These are phyloP conservation scores for Fusarium poae DNA, from an alignment of 2,329 filamentous ascomycete genomes.

Conservation along the genomic window DNA sequence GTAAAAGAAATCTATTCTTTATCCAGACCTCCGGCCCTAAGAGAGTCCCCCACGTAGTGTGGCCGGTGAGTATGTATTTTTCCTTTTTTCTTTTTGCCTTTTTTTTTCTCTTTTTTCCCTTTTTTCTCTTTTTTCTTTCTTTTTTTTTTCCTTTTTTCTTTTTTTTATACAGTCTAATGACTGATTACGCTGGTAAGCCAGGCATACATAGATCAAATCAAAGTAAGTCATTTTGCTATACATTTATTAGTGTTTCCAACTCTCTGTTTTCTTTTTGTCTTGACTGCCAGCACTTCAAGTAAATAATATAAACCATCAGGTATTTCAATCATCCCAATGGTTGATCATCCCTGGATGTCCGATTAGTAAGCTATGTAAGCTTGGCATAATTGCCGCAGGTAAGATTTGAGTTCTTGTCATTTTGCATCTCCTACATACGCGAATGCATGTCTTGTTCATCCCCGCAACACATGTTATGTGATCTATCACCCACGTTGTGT, in stretches of 20 bases:
- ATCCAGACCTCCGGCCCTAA: not conserved
- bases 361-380: not conserved
- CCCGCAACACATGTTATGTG: rapidly evolving
- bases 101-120: too few species aligned
- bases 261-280: not conserved
- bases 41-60: not conserved
- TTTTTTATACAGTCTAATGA: not conserved
- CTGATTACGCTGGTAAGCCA: too few species aligned
- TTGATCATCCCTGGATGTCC: too few species aligned
- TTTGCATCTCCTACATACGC: not conserved
- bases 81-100: too few species aligned
- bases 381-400: not conserved
- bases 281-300: not conserved
- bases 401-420: not conserved
- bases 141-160: too few species aligned
- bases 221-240: not conserved
- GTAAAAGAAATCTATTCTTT: not conserved
- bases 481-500: rapidly evolving
- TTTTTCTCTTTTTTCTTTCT: too few species aligned
- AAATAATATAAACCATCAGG: not conserved
- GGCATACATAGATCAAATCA: not conserved
- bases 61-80: not conserved
- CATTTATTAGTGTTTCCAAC: not conserved
- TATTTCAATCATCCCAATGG: not conserved
- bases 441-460: rapidly evolving